Conservation (phyloP, 192 early-diverging fungal species). For the Pilobolus umbonatus region DNA sequence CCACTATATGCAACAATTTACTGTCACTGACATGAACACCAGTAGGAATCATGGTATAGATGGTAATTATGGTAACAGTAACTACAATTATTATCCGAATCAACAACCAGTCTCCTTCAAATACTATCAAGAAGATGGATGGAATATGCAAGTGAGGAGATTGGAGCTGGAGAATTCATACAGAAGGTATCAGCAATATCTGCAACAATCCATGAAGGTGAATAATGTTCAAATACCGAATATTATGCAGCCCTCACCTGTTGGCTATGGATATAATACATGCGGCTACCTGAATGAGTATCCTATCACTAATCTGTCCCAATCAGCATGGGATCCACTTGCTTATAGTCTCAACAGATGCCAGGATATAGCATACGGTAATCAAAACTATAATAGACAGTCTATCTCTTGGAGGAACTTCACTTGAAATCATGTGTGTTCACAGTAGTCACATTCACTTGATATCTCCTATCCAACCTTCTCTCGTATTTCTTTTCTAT, state of each 20-base stretch:
- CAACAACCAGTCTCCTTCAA: too few species aligned
- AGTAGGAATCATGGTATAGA: too few species aligned
- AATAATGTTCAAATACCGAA: background rate
- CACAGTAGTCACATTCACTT: background rate
- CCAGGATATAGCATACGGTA: background rate
- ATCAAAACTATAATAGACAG: background rate
- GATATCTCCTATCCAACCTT: background rate
- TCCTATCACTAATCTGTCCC: conserved; percentile 10
- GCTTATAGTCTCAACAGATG: conserved; percentile 3
- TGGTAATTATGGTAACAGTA: too few species aligned
- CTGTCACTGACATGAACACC: too few species aligned
- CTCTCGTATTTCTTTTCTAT: background rate
- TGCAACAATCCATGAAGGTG: background rate
- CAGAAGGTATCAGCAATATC: conserved; percentile 6
- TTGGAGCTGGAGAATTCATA: background rate
- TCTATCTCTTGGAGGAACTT: conserved; percentile 6
- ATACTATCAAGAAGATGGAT: too few species aligned
- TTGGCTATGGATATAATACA: conserved; percentile 5
- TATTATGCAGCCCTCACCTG: conserved; percentile 6
- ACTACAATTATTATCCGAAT: too few species aligned
- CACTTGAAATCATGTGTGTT: background rate
- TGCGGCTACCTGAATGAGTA: conserved; percentile 1
- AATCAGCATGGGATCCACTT: conserved; percentile 14
- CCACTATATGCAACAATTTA: background rate
- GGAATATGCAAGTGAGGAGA: too few species aligned